Conservation (phyloP, 306 rosid genomes). For the Coriaria nepalensis region DNA sequence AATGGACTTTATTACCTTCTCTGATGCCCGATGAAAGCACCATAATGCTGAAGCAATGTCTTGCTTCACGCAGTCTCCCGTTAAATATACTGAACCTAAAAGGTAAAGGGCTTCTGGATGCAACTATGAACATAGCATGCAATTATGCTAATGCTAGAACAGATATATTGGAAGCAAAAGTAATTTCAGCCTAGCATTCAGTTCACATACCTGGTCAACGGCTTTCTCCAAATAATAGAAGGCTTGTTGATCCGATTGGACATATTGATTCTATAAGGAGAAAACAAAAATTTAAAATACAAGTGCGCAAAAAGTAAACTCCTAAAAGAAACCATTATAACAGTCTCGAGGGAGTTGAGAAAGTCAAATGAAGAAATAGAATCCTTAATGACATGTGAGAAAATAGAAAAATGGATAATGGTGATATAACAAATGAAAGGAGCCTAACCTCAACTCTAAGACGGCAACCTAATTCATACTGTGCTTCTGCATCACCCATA, state of each 20-base stretch:
- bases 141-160: too few species aligned
- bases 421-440: too few species aligned
- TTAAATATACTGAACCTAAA: conserved; percentile 74
- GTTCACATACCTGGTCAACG: conserved; percentile 68
- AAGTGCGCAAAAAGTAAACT: too few species aligned
- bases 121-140: conserved; percentile 37
- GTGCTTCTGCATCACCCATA: conserved; percentile 86
- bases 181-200: conserved; percentile 11
- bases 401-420: too few species aligned
- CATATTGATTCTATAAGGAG: conserved; percentile 47
- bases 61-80: conserved; percentile 75
- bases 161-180: conserved; percentile 9
- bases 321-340: too few species aligned
- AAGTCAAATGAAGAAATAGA: too few species aligned
- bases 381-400: too few species aligned
- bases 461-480: conserved; percentile 71
- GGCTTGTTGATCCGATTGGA: conserved; percentile 82
- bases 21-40: conserved; percentile 90
- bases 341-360: too few species aligned
- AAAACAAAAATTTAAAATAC: neutral
- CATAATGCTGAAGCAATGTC: conserved; percentile 68
- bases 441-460: conserved; percentile 58
- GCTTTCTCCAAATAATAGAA: conserved; percentile 88
- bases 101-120: conserved; percentile 96
- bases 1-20: conserved; percentile 44